Percentiles rank a stretch among this genome's conserved stretches.
Evolutionary conservation across 208 protist species (phyloP).

Genomic region (Tritrichomonas musculus): DNA sequence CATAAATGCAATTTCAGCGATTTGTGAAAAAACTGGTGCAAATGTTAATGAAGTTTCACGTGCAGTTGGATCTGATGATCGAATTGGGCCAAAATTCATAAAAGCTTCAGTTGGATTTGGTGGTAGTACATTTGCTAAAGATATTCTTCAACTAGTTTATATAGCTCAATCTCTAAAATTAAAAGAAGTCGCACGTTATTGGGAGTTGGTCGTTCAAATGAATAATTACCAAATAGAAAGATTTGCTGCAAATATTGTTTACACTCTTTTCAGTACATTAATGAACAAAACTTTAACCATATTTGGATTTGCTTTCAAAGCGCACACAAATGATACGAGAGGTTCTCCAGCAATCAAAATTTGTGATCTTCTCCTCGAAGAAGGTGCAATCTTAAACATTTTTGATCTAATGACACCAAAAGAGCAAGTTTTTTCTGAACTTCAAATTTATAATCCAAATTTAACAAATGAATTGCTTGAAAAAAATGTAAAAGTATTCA

Average conservation of each 20-base stretch:
- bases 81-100: slow-evolving; percentile 81
- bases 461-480: slow-evolving; percentile 35
- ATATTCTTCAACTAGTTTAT: slow-evolving; percentile 86
- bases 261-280: slow-evolving; percentile 75
- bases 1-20: slow-evolving; percentile 77
- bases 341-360: slow-evolving; percentile 79
- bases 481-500: slow-evolving; percentile 31
- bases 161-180: slow-evolving; percentile 74
- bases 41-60: slow-evolving; percentile 51
- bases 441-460: slow-evolving; percentile 54
- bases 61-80: slow-evolving; percentile 61
- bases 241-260: slow-evolving; percentile 72
- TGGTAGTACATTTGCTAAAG: slow-evolving; percentile 75
- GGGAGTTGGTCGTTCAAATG: slow-evolving; percentile 75
- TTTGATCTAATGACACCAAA: slow-evolving; percentile 83
- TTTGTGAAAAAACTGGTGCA: slow-evolving; percentile 51
- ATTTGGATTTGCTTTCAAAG: slow-evolving; percentile 93
- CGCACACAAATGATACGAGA: slow-evolving; percentile 83
- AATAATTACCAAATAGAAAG: slow-evolving; percentile 86
- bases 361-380: slow-evolving; percentile 66
- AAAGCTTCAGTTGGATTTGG: slow-evolving; percentile 65
- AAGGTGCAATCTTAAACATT: slow-evolving; percentile 72
- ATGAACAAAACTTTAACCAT: slow-evolving; percentile 72
- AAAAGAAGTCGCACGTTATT: slow-evolving; percentile 82
- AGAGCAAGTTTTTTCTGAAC: slow-evolving; percentile 58